Base-by-base conservation (phyloP, 257 asterid genomes). In the Solanum clarkiae region DNA sequence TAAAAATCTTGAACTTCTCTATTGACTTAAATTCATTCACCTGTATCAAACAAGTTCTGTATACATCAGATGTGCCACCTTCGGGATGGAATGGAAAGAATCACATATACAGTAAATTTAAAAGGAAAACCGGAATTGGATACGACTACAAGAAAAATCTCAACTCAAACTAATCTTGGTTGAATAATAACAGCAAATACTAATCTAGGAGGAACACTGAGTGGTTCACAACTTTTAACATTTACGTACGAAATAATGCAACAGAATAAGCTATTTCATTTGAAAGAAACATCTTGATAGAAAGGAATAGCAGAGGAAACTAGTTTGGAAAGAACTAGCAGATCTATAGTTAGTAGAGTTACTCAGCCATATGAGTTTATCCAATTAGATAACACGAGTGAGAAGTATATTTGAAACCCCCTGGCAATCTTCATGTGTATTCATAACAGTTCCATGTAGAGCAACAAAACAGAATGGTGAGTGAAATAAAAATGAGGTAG, bases 1-100 rank as follows among this genome's bases (percentile, higher is more conserved):
- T 97, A 93, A 97, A 97, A 87, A 95, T 97, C 87, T 95, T 97
- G 94, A 97, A 97, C 94, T 97, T 97, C 90, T 97, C 99, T 40
- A 97, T 95, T 12, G 99, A 95, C 91, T 97, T 97, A 87, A 97
- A 97, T 84, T 97, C 98, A 85, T 89, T 92, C 55, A 94, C 95
- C 99, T 97, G 96, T 59, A 86, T 81, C 75, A 81, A 83, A 85
- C 49, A 90, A 45, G 81, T 75, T 36, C 45, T 55, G 22, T 74
- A 63, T 6, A 22, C 36, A 85, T 85, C 69, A 86, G 84, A 20
- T 3, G 53, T 29, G 32, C 65, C 82, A 77, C 24, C 10, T 77
- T 63, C 0, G 0, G 26, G 17, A 26, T 77, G 17, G 82, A 51
- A 55, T 53, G 60, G 65, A 53, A 84, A 66, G 68, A 60, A 62